These are phyloP conservation scores for Ganoderma meredithae DNA, from an alignment of 1,284 basidiomycete genomes.

Conservation along the genomic window DNA sequence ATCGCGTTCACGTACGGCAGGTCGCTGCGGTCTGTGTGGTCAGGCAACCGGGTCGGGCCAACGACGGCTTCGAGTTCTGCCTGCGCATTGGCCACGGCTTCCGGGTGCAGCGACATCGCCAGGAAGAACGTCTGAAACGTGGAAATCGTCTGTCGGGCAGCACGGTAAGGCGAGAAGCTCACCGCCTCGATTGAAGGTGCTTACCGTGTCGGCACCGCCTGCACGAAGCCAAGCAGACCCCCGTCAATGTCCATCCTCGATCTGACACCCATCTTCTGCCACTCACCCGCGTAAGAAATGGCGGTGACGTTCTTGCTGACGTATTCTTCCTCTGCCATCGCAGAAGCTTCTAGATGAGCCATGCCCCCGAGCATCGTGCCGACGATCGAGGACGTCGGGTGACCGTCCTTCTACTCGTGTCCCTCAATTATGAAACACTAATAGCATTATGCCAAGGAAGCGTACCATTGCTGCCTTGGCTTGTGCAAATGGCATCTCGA, in stretches of 20 bases:
- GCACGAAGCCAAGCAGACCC: background rate
- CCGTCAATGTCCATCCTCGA: background rate
- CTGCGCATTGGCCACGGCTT: slow-evolving; percentile 26
- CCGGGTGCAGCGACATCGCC: slow-evolving; percentile 28
- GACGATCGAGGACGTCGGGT: slow-evolving; percentile 21
- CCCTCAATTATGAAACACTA: background rate
- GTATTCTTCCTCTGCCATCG: slow-evolving; percentile 20
- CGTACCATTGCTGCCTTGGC: slow-evolving; percentile 30
- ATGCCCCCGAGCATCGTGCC: slow-evolving; percentile 18
- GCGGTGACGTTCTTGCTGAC: slow-evolving; percentile 33
- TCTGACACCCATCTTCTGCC: background rate
- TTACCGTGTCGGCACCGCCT: slow-evolving; percentile 36
- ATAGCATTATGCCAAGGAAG: background rate
- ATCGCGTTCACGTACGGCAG: slow-evolving; percentile 30
- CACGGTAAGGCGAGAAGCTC: background rate
- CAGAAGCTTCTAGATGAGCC: slow-evolving; percentile 10
- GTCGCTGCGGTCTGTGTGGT: slow-evolving; percentile 21
- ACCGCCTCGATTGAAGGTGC: background rate
- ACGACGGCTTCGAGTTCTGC: slow-evolving; percentile 23
- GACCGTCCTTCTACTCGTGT: slow-evolving; percentile 16
- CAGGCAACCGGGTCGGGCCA: slow-evolving; percentile 28
- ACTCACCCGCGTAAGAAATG: slow-evolving; percentile 33
- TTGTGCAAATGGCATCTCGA: slow-evolving; percentile 29
- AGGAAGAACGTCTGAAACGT: slow-evolving; percentile 32
- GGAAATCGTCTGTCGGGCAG: slow-evolving; percentile 23